Evolutionary conservation across 345 rosid genomes (phyloP).

Genomic region (Cardamine resedifolia): DNA sequence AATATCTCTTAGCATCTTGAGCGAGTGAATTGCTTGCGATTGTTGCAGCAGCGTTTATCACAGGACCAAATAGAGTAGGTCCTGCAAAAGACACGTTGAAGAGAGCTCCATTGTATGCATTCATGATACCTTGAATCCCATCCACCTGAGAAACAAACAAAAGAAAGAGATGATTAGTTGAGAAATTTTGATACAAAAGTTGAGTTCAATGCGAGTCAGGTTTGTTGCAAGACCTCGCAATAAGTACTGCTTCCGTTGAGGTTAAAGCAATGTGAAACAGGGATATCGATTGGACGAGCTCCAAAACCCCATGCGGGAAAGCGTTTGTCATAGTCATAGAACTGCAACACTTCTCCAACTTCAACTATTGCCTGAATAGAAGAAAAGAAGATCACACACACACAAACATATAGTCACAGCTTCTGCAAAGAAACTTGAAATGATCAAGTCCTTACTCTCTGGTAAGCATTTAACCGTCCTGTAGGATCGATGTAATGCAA

Average conservation of each 20-base stretch:
- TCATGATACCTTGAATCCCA: slow-evolving; percentile 86
- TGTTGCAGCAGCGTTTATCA: slow-evolving; percentile 67
- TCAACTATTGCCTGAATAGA: slow-evolving; percentile 69
- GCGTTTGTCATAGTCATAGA: slow-evolving; percentile 75
- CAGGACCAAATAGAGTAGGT: slow-evolving; percentile 94
- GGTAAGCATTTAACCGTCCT: slow-evolving; percentile 70
- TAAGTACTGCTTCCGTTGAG: slow-evolving; percentile 82
- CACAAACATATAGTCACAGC: background rate
- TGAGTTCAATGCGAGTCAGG: background rate
- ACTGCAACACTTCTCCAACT: slow-evolving; percentile 89
- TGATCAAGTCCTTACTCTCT: slow-evolving; percentile 47
- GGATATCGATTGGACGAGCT: slow-evolving; percentile 96
- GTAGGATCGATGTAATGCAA: slow-evolving; percentile 80
- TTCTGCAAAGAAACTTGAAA: background rate
- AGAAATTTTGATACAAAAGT: background rate
- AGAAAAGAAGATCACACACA: background rate
- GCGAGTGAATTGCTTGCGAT: slow-evolving; percentile 77
- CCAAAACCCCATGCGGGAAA: slow-evolving; percentile 99
- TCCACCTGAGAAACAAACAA: slow-evolving; percentile 56
- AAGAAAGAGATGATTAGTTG: background rate
- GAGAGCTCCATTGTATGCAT: slow-evolving; percentile 78
- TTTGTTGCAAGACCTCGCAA: slow-evolving; percentile 56
- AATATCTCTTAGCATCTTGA: slow-evolving; percentile 56
- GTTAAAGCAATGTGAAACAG: slow-evolving; percentile 94
- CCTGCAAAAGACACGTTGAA: slow-evolving; percentile 95